Evolutionary conservation across 768 basidiomycete species (phyloP), one percentile per base, ranked within the genome.

Genomic region (Hypholoma fasciculare): DNA sequence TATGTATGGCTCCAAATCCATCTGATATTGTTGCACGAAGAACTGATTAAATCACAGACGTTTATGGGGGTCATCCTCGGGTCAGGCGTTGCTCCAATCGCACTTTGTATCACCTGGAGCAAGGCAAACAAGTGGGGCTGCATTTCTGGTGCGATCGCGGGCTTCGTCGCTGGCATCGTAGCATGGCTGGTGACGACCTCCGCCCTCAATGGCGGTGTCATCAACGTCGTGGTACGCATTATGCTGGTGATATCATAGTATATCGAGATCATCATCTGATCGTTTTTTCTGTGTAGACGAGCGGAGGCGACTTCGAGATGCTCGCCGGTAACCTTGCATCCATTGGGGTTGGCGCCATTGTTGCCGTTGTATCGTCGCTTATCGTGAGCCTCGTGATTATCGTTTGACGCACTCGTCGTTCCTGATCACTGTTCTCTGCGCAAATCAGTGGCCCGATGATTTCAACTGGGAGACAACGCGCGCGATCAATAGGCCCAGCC

Each of bases 21-120:
- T n/a, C 34, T 7, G 12, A 16, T 38, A 26, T 49, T 12, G 23
- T 19, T 16, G 13, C 39, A 8, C n/a, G 23, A 13, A 3, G 23
- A 26, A 27, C n/a, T 30, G 27, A 39, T 34, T 26, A 40, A 14
- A 12, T 43, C 20, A 17, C 56, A 91, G 90, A 90, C 87, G 6
- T 92, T 92, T 72, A 93, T 93, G 91, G 92, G 93, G 2, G 89
- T 92, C 49, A 83, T 92, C 39, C 81, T 94, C 12, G 92, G 94
- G 1, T 89, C 88, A 2, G 93, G 83, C 3, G 95, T 96, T 50
- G 89, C 88, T 3, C 92, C 93, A 1, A 92, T 96, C 61, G 94
- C 94, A 0, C 76, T 94, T 19, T 90, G 86, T 62, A 84, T 96
- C 54, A 89, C 91, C 2, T 95, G 93, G 92, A 81, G 76, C 57